Evolutionary conservation across 345 rosid genomes (phyloP).

Genomic region (Aquilaria malaccensis): DNA sequence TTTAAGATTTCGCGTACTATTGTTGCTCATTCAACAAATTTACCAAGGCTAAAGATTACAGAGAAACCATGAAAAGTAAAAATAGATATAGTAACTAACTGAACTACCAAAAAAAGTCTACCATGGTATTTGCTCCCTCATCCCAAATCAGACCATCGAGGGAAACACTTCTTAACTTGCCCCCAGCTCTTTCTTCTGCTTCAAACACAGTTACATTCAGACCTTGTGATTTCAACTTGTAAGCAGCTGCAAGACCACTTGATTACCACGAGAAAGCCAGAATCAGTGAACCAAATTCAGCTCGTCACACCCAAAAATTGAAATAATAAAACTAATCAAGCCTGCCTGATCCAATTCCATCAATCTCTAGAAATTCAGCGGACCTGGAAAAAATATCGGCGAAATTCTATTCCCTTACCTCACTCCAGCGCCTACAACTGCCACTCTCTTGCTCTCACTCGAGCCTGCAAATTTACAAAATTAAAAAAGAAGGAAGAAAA

Average conservation of each 20-base stretch:
- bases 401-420: slow-evolving; percentile 31
- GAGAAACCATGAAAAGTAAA: background rate
- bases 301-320: background rate
- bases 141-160: slow-evolving; percentile 72
- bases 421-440: slow-evolving; percentile 86
- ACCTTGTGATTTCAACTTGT: slow-evolving; percentile 78
- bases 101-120: slow-evolving; percentile 8
- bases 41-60: slow-evolving; percentile 2
- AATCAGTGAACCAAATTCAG: background rate
- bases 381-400: slow-evolving; percentile 5
- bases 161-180: slow-evolving; percentile 68
- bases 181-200: slow-evolving; percentile 83
- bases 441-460: slow-evolving; percentile 39
- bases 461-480: slow-evolving; percentile 23
- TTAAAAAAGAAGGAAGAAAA: background rate
- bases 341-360: background rate
- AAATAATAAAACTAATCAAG: background rate
- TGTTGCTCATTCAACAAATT: background rate
- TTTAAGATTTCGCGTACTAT: background rate
- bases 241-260: slow-evolving; percentile 93
- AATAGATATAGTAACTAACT: background rate
- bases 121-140: slow-evolving; percentile 97
- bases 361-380: background rate
- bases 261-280: slow-evolving; percentile 4
- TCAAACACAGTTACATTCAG: slow-evolving; percentile 72